Base-by-base conservation (phyloP, 2,329 filamentous ascomycete genomes). In the Aspergillus vadensis region DNA sequence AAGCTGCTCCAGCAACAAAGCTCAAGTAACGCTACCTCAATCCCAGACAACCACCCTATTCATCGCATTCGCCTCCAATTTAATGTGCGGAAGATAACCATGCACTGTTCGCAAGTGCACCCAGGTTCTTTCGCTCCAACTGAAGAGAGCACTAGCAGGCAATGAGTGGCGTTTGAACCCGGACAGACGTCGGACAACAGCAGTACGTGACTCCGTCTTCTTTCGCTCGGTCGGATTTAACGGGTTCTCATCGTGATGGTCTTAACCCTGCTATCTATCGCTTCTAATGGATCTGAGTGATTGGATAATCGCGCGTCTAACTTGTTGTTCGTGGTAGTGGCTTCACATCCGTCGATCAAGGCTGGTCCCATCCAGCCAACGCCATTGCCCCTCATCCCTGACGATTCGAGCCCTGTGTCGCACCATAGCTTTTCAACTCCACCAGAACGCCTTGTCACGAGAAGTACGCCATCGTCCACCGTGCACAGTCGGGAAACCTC, bases 401-500 rank as follows among this genome's bases (percentile, higher is more conserved):
- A 78, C 67, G 77, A 79, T 59, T 67, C 72, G 41, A 72, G 67
- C 60, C 64, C 70, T 53, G 65, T 69, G 68, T 74, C 76, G 69
- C 75, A 76, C 68, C 73, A 77, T 67, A 72, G 63, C 59, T 69
- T 74, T 61, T 65, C 75, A 64, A 74, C 76, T 60, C 70, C 73
- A 60, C 67, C 74, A 57, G 77, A 79, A 58, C 73, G 75, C 50
- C 66, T 76, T 59, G 70, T 70, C 27, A 70, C 72, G 36, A 74
- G 75, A 66, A 76, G 74, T 55, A 70, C 72, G 55, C 76, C 74
- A 52, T 72, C 74, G 14, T 72, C 74, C 54, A 71, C 71, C 56
- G 70, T 77, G 58, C 79, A 80, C 62, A 77, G 75, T 60, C 76
- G 79, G 65, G 79, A 81, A 67, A 68, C 76, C 43, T 81, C 79